Evolutionary conservation across 495 filamentous ascomycete genomes (phyloP), one percentile per base, ranked within the genome.

Genomic region (Gamarada debralockiae): DNA sequence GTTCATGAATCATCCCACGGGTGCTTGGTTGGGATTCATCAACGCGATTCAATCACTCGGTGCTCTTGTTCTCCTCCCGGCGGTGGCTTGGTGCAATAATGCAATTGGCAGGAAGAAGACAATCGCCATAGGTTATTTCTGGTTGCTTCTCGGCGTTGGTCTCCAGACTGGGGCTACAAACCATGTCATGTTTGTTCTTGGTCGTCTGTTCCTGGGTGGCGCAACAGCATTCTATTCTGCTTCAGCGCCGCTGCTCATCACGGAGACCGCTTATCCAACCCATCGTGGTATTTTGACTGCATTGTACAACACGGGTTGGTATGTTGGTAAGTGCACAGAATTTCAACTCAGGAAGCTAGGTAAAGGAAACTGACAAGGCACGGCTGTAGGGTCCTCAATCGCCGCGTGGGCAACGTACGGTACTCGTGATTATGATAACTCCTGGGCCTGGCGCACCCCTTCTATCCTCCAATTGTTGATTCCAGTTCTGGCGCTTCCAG

Each of bases 151-250:
- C 23, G 82, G 81, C 13, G 79, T 76, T n/a, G 58, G 62, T 52
- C 57, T 78, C 17, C 72, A 78, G 52, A 73, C 69, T 4, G 31
- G 50, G 5, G 69, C 71, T 9, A 65, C 55, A 41, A 73, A 68
- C 41, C 55, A 73, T n/a, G 66, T 58, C 20, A 70, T 73, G 48
- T 83, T 86, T 59, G 75, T 83, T 62, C 74, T 71, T 15, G 79
- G 78, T 23, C 78, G 82, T 7, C 79, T 83, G 60, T 58, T 85
- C 20, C 69, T 86, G 15, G 83, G 83, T 1, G 82, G 85, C 42
- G 82, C 81, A 8, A 76, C 80, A 21, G 73, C 72, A 13, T 78
- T 83, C 29, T 70, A 70, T 34, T 70, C 72, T 36, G 69, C 75
- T 29, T 3, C 22, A 15, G 25, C 76, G 0, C 82, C 82, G 0